A percentile compares a stretch with the other conserved stretches of the same genome.
phyloP scores from a whole-genome alignment of 345 rosid genomes.

The Eucalyptus cladocalyx region DNA sequence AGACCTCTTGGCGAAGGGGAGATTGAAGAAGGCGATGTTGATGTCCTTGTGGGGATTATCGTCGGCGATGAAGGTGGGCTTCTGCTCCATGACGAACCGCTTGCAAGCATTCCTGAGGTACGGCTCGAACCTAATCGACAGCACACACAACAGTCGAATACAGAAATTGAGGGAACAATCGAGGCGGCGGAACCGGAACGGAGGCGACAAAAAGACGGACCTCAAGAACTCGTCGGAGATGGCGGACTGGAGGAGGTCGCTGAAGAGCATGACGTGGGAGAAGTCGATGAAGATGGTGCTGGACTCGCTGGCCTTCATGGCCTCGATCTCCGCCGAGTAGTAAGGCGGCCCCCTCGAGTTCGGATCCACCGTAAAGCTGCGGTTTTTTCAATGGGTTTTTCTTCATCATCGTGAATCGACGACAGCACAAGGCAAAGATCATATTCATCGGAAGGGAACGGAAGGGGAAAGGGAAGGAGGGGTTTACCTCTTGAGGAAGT shows the following conservation, averaged over 20 bases:
- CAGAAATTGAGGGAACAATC: not conserved
- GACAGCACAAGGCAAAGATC: not conserved
- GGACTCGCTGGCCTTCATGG: constrained; percentile 59
- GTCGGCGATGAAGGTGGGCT: constrained; percentile 55
- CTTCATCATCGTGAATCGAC: not conserved
- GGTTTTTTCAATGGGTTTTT: not conserved
- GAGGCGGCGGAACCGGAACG: not conserved
- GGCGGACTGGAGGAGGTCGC: constrained; percentile 72
- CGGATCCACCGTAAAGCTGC: constrained; percentile 52
- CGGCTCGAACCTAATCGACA: constrained; percentile 37
- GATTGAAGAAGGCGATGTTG: constrained; percentile 74
- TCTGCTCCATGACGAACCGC: constrained; percentile 73
- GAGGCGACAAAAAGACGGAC: not conserved
- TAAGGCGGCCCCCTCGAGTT: constrained; percentile 28
- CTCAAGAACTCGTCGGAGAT: constrained; percentile 78
- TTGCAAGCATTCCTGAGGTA: constrained; percentile 87
- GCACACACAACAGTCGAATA: not conserved
- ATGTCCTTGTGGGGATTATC: constrained; percentile 83
- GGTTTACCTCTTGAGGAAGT: constrained; percentile 72
- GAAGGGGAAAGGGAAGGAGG: not conserved
- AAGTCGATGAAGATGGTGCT: constrained; percentile 82
- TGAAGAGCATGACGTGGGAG: constrained; percentile 75
- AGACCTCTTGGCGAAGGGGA: constrained; percentile 75
- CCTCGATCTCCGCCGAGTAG: constrained; percentile 68
- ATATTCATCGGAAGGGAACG: not conserved